phyloP scores from a whole-genome alignment of 164 flowering plant species.

The Berberis thunbergii region DNA sequence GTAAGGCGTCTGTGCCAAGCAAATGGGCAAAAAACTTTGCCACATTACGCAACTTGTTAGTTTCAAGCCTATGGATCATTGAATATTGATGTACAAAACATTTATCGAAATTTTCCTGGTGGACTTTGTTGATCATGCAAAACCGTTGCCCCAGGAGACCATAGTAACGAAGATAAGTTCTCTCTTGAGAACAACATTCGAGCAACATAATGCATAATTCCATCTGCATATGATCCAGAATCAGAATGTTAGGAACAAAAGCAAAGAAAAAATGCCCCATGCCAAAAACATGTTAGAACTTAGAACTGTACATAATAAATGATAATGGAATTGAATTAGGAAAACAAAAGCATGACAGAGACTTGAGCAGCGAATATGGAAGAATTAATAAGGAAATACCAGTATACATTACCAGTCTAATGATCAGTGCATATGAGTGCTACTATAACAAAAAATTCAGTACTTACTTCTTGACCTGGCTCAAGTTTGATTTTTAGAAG shows the following conservation, averaged over 20 bases:
- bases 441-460: no score
- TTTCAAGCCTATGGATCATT: conserved; percentile 89
- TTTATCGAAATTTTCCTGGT: conserved; percentile 87
- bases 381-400: no score
- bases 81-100: conserved; percentile 93
- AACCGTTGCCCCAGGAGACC: conserved; percentile 92
- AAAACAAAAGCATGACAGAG: no score
- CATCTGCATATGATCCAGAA: conserved; percentile 44
- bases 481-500: conserved; percentile 87
- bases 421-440: no score
- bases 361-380: no score
- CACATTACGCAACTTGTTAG: conserved; percentile 86
- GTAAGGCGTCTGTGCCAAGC: conserved; percentile 88
- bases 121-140: conserved; percentile 83
- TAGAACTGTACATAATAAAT: no score
- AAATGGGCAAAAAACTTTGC: conserved; percentile 96
- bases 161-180: conserved; percentile 86
- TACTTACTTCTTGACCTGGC: conserved; percentile 92
- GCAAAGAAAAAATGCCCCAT: no score
- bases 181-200: conserved; percentile 96
- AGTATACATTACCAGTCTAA: no score
- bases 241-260: no score
- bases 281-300: no score
- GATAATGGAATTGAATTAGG: no score
- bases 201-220: conserved; percentile 90